Conservation (phyloP, 1,284 basidiomycete species). For the Lignosus rhinocerotis region DNA sequence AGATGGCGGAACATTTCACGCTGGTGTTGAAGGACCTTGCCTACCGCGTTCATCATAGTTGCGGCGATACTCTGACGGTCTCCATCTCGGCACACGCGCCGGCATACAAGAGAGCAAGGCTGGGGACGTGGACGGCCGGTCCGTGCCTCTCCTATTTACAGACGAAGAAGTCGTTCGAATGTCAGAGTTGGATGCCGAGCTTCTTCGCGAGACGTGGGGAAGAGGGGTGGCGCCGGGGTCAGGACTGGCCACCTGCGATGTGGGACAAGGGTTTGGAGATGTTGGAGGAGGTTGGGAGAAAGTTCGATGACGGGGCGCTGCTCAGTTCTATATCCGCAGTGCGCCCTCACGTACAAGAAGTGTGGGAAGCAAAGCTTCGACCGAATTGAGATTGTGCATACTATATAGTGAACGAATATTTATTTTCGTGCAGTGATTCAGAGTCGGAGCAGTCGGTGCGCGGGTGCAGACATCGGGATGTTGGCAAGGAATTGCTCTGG, state of each 20-base stretch:
- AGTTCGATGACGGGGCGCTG: constrained; percentile 54
- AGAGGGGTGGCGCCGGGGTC: constrained; percentile 55
- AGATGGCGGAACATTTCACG: constrained; percentile 69
- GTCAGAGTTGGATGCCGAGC: constrained; percentile 43
- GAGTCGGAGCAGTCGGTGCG: too few relatives aligned
- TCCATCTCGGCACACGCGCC: constrained; percentile 58
- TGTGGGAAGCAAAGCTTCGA: constrained; percentile 51
- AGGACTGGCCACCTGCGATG: constrained; percentile 68
- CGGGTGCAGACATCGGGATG: too few relatives aligned
- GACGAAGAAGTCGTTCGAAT: constrained; percentile 31
- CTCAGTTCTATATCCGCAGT: constrained; percentile 50
- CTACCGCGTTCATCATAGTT: constrained; percentile 48
- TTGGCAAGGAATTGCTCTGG: too few relatives aligned
- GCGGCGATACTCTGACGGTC: constrained; percentile 29
- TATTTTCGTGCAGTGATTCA: too few relatives aligned
- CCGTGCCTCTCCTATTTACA: constrained; percentile 61
- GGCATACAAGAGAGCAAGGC: constrained; percentile 40
- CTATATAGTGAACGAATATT: too few relatives aligned
- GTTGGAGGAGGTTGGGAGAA: constrained; percentile 47
- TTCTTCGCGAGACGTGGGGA: constrained; percentile 51
- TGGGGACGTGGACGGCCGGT: constrained; percentile 50
- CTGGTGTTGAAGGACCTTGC: constrained; percentile 59
- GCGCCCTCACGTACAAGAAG: constrained; percentile 45
- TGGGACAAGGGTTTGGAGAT: constrained; percentile 56
- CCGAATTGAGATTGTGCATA: constrained; percentile 37